phyloP scores from a whole-genome alignment of 768 basidiomycete species.

The Boletus rubroflammeus region DNA sequence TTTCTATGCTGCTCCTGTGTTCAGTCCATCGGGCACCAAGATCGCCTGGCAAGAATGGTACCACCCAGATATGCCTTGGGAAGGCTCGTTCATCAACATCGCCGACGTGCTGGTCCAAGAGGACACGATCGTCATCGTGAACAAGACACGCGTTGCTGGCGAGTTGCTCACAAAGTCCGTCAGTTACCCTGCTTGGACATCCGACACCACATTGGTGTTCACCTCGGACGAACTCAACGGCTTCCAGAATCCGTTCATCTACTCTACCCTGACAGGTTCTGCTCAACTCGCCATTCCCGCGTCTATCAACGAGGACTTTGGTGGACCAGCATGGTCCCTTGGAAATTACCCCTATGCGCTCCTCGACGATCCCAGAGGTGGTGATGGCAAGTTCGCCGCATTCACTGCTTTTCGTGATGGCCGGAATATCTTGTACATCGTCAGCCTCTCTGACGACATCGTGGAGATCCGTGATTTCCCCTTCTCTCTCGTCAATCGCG shows the following conservation, averaged over 20 bases:
- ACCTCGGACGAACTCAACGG: conserved; percentile 58
- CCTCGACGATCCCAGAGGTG: conserved; percentile 32
- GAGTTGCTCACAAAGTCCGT: conserved; percentile 48
- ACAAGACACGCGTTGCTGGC: conserved; percentile 48
- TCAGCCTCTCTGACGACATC: conserved; percentile 25
- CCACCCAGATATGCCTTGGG: conserved; percentile 74
- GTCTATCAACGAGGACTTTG: conserved; percentile 54
- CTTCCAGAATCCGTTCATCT: conserved; percentile 66
- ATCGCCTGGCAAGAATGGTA: conserved; percentile 67
- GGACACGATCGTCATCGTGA: conserved; percentile 34
- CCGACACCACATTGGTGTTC: conserved; percentile 55
- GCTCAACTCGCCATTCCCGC: conserved; percentile 31
- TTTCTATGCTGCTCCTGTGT: conserved; percentile 63
- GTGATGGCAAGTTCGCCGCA: conserved; percentile 20
- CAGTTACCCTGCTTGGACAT: conserved; percentile 58
- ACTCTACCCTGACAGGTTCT: conserved; percentile 34
- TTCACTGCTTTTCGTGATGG: conserved; percentile 35
- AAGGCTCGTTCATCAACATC: conserved; percentile 53
- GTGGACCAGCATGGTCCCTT: conserved; percentile 53
- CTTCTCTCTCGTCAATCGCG: conserved; percentile 27
- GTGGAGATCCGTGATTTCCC: conserved; percentile 31
- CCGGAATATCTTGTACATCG: conserved; percentile 33
- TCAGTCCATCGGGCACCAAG: conserved; percentile 56
- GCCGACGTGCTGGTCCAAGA: conserved; percentile 40
- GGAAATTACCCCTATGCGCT: conserved; percentile 46